Conservation (phyloP, 768 basidiomycete species). For the Kwoniella europaea region DNA sequence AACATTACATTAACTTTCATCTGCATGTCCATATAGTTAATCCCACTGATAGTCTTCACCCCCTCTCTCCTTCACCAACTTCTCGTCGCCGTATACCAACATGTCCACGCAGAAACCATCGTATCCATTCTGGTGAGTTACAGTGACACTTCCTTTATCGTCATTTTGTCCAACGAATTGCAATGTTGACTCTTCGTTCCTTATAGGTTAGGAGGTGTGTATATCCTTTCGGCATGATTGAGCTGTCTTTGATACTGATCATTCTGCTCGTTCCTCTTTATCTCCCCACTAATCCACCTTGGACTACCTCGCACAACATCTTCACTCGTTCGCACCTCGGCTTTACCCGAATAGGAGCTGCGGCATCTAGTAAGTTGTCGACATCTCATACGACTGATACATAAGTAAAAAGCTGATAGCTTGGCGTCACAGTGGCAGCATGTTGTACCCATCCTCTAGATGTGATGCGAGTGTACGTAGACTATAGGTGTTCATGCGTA, state of each 20-base stretch:
- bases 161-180: background rate
- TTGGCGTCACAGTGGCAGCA: constrained; percentile 43
- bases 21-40: background rate
- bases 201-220: constrained; percentile 35
- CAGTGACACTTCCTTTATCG: background rate
- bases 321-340: constrained; percentile 12
- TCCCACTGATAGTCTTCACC: background rate
- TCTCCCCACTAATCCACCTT: background rate
- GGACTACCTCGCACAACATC: background rate
- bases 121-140: constrained; percentile 51
- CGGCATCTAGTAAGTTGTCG: constrained; percentile 44
- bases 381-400: background rate
- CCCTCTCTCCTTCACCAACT: background rate
- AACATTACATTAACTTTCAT: background rate
- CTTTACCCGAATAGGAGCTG: constrained; percentile 38
- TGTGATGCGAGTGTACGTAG: constrained; percentile 52
- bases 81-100: background rate
- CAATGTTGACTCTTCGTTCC: constrained; percentile 9
- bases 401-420: background rate
- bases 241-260: background rate
- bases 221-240: background rate
- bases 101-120: constrained; percentile 16
- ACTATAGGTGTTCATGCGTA: background rate
- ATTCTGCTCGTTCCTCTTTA: background rate
- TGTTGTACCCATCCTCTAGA: constrained; percentile 54